Percentiles rank a stretch among this genome's conserved stretches.
Conservation (phyloP, 768 basidiomycete species). For the Leccinum truebloodii region DNA sequence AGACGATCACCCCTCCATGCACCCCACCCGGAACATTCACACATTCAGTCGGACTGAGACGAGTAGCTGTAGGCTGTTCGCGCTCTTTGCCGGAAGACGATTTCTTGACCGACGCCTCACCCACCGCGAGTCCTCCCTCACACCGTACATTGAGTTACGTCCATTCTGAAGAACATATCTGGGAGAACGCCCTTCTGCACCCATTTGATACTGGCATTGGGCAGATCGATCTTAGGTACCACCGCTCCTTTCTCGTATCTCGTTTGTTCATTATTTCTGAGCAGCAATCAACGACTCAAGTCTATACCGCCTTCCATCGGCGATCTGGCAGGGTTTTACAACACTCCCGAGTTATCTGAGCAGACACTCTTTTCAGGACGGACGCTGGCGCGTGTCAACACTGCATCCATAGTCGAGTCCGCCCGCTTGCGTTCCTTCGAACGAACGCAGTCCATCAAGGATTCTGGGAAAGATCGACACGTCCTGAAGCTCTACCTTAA, state of each 20-base stretch:
- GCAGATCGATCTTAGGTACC: constrained; percentile 55
- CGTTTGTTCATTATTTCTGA: constrained; percentile 14
- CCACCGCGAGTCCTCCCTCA: constrained; percentile 9
- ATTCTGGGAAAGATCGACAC: constrained; percentile 43
- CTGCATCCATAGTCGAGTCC: constrained; percentile 34
- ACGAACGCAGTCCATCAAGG: constrained; percentile 29
- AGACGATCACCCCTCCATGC: constrained; percentile 19
- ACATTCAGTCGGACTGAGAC: constrained; percentile 17
- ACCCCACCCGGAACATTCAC: constrained; percentile 26
- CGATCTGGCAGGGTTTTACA: constrained; percentile 49
- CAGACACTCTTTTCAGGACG: constrained; percentile 27
- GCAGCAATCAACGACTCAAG: constrained; percentile 43
- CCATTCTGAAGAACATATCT: constrained; percentile 40
- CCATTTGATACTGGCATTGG: constrained; percentile 51
- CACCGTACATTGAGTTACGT: constrained; percentile 21
- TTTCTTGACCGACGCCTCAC: constrained; percentile 14
- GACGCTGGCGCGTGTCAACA: constrained; percentile 35
- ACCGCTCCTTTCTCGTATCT: constrained; percentile 16
- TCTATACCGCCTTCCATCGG: constrained; percentile 48
- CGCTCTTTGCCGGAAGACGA: constrained; percentile 31
- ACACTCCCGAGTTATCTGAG: constrained; percentile 40
- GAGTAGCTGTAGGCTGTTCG: constrained; percentile 5
- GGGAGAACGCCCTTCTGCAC: constrained; percentile 47
- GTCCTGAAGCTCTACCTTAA: constrained; percentile 59
- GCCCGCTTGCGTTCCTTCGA: constrained; percentile 25